Percentiles rank a stretch among this genome's conserved stretches.
Conservation (phyloP, 2,329 filamentous ascomycete species). For the Calcarisporium arbuscula region DNA sequence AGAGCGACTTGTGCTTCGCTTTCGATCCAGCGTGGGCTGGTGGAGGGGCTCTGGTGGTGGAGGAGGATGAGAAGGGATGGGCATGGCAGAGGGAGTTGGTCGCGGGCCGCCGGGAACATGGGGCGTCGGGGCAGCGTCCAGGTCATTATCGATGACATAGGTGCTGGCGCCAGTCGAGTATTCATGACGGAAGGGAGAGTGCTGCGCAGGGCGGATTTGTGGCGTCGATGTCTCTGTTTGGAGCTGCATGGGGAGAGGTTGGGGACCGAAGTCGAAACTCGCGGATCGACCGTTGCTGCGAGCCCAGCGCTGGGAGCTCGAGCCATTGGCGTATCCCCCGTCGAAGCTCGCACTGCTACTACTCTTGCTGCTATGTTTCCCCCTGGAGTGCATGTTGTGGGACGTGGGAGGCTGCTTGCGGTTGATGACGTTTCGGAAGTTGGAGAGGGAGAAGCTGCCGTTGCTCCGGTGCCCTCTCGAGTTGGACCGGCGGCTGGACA, state of each 20-base stretch:
- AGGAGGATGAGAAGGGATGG: slow-evolving; percentile 25
- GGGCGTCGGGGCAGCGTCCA: slow-evolving; percentile 73
- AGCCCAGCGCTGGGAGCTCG: slow-evolving; percentile 53
- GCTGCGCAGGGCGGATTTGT: slow-evolving; percentile 19
- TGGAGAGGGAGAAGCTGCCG: slow-evolving; percentile 72
- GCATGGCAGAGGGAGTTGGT: slow-evolving; percentile 29
- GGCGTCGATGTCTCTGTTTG: slow-evolving; percentile 16
- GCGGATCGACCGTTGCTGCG: slow-evolving; percentile 52
- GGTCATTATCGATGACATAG: slow-evolving; percentile 53
- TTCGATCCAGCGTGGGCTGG: slow-evolving; percentile 40
- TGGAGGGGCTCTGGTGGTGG: slow-evolving; percentile 34
- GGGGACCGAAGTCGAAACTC: slow-evolving; percentile 65
- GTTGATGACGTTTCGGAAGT: slow-evolving; percentile 52
- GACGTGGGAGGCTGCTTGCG: slow-evolving; percentile 31
- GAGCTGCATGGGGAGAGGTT: slow-evolving; percentile 14
- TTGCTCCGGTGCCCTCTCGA: slow-evolving; percentile 67
- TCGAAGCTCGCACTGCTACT: slow-evolving; percentile 67
- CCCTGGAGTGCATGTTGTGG: slow-evolving; percentile 40
- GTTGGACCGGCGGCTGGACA: slow-evolving; percentile 45
- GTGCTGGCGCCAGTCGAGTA: slow-evolving; percentile 38
- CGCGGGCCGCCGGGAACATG: slow-evolving; percentile 77
- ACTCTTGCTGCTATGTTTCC: slow-evolving; percentile 64
- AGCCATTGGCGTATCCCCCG: slow-evolving; percentile 48
- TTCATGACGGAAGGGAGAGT: slow-evolving; percentile 39
- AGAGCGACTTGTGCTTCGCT: slow-evolving; percentile 51